phyloP scores from a whole-genome alignment of 108 stramenopile species.

The Pseudonitzschia pungens region DNA sequence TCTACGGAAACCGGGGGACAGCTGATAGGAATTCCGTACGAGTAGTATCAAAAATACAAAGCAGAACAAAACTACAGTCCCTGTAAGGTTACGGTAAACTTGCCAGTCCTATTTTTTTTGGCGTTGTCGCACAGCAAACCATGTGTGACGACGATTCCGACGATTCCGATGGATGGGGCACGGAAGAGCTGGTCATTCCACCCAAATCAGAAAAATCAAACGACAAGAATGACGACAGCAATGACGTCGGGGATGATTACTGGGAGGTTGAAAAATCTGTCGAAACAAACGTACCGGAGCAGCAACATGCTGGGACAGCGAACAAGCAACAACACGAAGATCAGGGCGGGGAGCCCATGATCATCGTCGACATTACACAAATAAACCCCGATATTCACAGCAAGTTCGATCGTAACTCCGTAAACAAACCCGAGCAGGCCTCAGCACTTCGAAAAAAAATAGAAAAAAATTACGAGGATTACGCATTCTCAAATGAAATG shows the following conservation, averaged over 20 bases:
- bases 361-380: slow-evolving; percentile 43
- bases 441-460: slow-evolving; percentile 41
- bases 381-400: slow-evolving; percentile 40
- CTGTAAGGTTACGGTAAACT: too few relatives aligned
- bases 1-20: too few relatives aligned
- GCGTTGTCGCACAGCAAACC: neutral
- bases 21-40: too few relatives aligned
- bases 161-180: slow-evolving; percentile 43
- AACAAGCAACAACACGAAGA: slow-evolving; percentile 3
- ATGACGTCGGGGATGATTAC: slow-evolving; percentile 6
- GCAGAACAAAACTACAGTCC: too few relatives aligned
- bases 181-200: slow-evolving; percentile 37
- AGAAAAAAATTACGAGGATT: slow-evolving; percentile 33
- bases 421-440: slow-evolving; percentile 41
- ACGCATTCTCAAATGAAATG: slow-evolving; percentile 32
- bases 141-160: slow-evolving; percentile 15
- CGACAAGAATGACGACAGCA: slow-evolving; percentile 31
- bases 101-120: too few relatives aligned
- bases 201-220: neutral
- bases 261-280: too few relatives aligned
- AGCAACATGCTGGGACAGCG: neutral
- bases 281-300: neutral
- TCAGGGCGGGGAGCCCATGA: slow-evolving; percentile 34
- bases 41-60: too few relatives aligned
- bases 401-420: slow-evolving; percentile 43